Evolutionary conservation across 1,284 basidiomycete species (phyloP).

Genomic region (Marasmius tenuissimus): DNA sequence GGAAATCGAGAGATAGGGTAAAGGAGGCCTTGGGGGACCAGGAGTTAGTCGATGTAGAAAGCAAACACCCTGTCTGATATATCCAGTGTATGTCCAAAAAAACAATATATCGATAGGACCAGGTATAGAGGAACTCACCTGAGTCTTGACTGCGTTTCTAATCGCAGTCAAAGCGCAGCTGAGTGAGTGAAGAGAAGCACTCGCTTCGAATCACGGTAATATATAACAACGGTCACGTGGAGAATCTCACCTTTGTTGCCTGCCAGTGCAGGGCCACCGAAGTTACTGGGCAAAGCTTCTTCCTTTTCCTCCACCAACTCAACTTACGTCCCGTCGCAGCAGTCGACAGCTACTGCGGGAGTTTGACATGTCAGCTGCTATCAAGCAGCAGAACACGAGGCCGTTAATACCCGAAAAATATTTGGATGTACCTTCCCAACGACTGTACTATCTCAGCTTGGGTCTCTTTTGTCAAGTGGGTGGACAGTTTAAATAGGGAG

Average conservation of each 20-base stretch:
- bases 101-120: neutral
- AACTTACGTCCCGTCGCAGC: neutral
- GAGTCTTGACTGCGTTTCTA: neutral
- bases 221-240: neutral
- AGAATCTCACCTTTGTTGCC: neutral
- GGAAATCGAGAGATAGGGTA: too few relatives aligned
- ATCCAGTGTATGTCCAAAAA: too few relatives aligned
- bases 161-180: neutral
- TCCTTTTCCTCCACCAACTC: neutral
- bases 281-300: neutral
- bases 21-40: too few relatives aligned
- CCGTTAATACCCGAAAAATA: slow-evolving; percentile 47
- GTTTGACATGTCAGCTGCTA: slow-evolving; percentile 8
- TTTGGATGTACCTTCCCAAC: slow-evolving; percentile 57
- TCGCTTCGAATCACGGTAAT: neutral
- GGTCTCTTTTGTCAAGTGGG: slow-evolving; percentile 54
- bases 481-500: slow-evolving; percentile 2
- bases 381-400: slow-evolving; percentile 1
- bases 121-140: neutral
- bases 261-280: too few relatives aligned
- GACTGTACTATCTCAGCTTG: slow-evolving; percentile 56
- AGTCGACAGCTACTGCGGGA: neutral
- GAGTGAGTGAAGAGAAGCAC: neutral
- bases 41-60: too few relatives aligned
- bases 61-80: too few relatives aligned